Evolutionary conservation across 441 rosid genomes (phyloP), one percentile per base, ranked within the genome.

Genomic region (Dalechampia spathulata): DNA sequence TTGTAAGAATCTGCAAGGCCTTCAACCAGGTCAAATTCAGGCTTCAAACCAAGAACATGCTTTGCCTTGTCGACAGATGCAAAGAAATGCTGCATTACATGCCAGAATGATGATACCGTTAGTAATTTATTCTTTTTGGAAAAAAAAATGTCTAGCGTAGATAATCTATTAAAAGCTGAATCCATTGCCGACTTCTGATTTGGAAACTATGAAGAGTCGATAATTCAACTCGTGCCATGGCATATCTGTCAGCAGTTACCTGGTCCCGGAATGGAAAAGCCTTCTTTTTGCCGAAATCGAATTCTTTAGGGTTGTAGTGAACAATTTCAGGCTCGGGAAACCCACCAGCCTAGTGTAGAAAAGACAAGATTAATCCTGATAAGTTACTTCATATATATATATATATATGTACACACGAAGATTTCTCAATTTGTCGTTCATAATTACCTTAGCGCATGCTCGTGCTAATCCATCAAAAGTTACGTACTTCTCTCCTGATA

Each of bases 261-360:
- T 85, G 95, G 64, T 92, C 97, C 14, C 99, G 86, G 87, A 89
- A 92, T 47, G 97, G 99, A 71, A 92, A 92, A 11, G 99, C 85
- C 73, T 92, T 89, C 88, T 92, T 92, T 67, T 92, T 89, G 12
- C 97, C 99, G 22, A 86, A 86, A 66, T 93, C 95, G n/a, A 85
- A 89, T 32, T 89, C 96, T 72, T 86, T 87, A 41, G 95, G 97
- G 69, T 83, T 85, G 70, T 76, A 93, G 70, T 82, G 92, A 60
- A 89, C 72, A 54, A 92, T 69, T 75, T 87, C 90, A 23, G 99
- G 99, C 68, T 86, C 92, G 12, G 99, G 97, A 69, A 86, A 89
- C 39, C 97, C 97, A 59, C 75, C 97, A 55, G 96, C 99, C 97
- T 92, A 67, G 50, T 50, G 25, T 19, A 54, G 21, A 16, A 9